These are phyloP conservation scores for Rugonectria rugulosa DNA, from an alignment of 2,329 filamentous ascomycete genomes.

Conservation along the genomic window DNA sequence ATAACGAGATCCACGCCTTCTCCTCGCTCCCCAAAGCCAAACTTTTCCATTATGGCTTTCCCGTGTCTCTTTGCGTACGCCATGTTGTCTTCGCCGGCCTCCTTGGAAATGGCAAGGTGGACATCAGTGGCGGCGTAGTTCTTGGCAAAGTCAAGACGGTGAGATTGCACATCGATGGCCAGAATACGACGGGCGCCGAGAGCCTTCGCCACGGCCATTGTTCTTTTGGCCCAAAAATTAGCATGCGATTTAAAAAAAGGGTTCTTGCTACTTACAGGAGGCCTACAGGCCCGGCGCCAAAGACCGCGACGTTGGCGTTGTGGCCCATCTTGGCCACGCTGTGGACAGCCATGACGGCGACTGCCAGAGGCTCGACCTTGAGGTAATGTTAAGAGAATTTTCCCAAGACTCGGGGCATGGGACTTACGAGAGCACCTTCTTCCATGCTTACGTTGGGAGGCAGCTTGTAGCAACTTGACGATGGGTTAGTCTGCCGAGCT, in stretches of 20 bases:
- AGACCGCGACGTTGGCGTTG: background rate
- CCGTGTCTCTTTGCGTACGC: background rate
- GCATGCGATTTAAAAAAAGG: background rate
- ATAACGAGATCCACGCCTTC: background rate
- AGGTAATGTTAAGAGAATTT: background rate
- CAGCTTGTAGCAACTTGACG: background rate
- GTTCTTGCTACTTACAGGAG: background rate
- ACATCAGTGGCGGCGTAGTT: background rate
- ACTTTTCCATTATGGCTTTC: conserved; percentile 3
- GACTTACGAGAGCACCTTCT: background rate
- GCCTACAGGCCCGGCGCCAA: background rate
- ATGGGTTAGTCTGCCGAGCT: background rate
- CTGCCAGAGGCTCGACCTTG: background rate
- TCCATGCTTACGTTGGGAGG: background rate
- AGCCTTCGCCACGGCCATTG: background rate
- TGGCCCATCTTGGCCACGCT: conserved; percentile 4
- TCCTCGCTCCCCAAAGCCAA: conserved; percentile 1
- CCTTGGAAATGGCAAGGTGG: background rate
- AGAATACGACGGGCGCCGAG: conserved; percentile 3
- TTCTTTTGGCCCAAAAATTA: background rate
- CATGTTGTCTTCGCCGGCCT: conserved; percentile 1
- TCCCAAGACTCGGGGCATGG: too few relatives aligned
- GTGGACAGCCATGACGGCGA: background rate
- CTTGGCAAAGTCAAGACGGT: background rate
- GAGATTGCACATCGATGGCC: background rate